Evolutionary conservation across 495 filamentous ascomycete species (phyloP), one percentile per base, ranked within the genome.

Genomic region (Aspergillus sclerotioniger): DNA sequence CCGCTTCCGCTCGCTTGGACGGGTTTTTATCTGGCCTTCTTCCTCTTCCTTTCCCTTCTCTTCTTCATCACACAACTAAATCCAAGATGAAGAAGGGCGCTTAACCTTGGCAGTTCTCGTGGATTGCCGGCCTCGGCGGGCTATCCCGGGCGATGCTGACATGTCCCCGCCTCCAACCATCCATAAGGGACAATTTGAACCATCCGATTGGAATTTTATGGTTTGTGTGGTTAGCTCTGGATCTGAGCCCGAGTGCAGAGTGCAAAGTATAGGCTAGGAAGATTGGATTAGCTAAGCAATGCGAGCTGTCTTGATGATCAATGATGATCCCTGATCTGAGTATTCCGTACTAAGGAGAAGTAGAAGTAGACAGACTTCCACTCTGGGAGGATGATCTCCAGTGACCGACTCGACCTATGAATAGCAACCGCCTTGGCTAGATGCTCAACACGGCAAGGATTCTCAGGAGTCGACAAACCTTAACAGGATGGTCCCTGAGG

Each of bases 71-170:
- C 76, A 80, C 76, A 80, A 78, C 76, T 80, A 78, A 78, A 77
- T 77, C 76, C 76, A 80, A 80, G 66, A 80, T 80, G 76, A 80
- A 76, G 76, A 80, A 70, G 72, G 67, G 72, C 71, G 70, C 71
- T 67, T 62, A 66, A 56, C 76, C 13, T 68, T 69, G 48, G 67
- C 76, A 78, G 75, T 68, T 72, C 76, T 79, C 76, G 73, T 71
- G 69, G 71, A 65, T 41, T 55, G 55, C 52, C 59, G 59, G 62
- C 63, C 53, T 59, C 60, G 62, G 62, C 69, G 66, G 67, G 54
- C 50, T 53, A 57, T 70, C 73, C 72, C 71, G 76, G 76, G 76
- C 75, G 71, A 72, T 78, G 76, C 74, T 77, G 76, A 76, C 57
- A 76, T 77, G 75, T 76, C 73, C 70, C 76, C 70, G 72, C 74